Base-by-base conservation (phyloP, 1,284 basidiomycete species). In the Schizopora paradoxa region DNA sequence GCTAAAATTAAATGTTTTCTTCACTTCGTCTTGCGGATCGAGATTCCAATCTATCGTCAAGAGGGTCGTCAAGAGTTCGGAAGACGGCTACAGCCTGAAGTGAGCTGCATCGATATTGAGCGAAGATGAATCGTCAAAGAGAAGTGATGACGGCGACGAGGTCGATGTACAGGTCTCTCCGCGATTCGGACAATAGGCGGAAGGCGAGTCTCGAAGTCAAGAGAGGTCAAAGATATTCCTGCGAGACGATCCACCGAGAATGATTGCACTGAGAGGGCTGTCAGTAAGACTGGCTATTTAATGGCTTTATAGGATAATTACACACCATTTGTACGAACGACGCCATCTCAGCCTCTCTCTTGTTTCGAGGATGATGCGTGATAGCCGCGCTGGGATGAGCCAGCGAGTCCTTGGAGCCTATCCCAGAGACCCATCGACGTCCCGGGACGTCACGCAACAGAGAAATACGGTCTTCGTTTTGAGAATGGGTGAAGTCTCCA, bases 181-280 rank as follows among this genome's bases (percentile, higher is more conserved):
- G 89, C 78, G 32, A 86, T 65, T 34, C 85, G 76, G 40, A 88
- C 57, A 34, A 63, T 66, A 7, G 69, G 59, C 1, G 72, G 60
- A 45, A 74, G 64, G 2, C 72, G 62, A 36, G 73, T 68, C 8
- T 81, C 72, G 14, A 88, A 66, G 2, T 76, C 72, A 89, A 87
- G 35, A 90, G 64, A 6, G 77, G 65, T 1, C 72, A 66, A 57
- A 2, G 76, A 76, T 1, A 77, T 29, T 22, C 16, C 69, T 1
- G 77, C 73, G 51, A 87, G 75, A 56, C 88, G 82, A 58, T 90
- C 86, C 27, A 90, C 90, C 86, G 23, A 90, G 74, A 38, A 90
- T 70, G 39, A 90, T 65, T 41, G 90, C 65, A 53, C 86, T 88
- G n/a, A n/a, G 34, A n/a, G n/a, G n/a, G n/a, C n/a, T n/a, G n/a